A percentile compares a stretch with the other conserved stretches of the same genome.
These are phyloP conservation scores for Aspergillus nomiae DNA, from an alignment of 2,329 filamentous ascomycete species.

Conservation along the genomic window DNA sequence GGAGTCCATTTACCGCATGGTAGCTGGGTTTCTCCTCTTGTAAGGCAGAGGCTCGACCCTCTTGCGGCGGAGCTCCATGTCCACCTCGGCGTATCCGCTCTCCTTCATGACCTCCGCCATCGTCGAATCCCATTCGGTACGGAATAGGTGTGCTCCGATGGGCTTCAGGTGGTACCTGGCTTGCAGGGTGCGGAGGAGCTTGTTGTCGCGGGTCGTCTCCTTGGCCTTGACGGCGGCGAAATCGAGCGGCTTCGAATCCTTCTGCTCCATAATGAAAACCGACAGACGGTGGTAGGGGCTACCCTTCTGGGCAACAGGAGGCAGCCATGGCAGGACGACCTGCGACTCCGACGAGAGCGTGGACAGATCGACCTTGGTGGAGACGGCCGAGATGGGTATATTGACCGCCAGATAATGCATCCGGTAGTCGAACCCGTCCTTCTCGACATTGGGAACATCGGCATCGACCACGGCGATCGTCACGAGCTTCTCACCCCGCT, in stretches of 20 bases:
- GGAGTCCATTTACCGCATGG: conserved; percentile 41
- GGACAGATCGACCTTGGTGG: conserved; percentile 65
- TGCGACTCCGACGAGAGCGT: conserved; percentile 63
- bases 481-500: conserved; percentile 77
- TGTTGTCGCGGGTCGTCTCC: conserved; percentile 61
- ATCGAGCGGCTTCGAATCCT: conserved; percentile 61
- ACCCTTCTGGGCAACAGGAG: conserved; percentile 86
- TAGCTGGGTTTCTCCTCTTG: conserved; percentile 58
- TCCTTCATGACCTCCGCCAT: conserved; percentile 86
- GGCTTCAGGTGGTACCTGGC: conserved; percentile 69
- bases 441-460: conserved; percentile 79
- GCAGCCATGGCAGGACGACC: conserved; percentile 77
- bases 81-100: conserved; percentile 71
- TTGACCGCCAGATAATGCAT: conserved; percentile 86
- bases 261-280: conserved; percentile 81
- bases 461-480: conserved; percentile 85
- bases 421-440: conserved; percentile 74
- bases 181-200: conserved; percentile 74
- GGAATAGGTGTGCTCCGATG: conserved; percentile 85
- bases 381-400: conserved; percentile 63
- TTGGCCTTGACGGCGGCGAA: conserved; percentile 57
- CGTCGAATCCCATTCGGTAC: conserved; percentile 83
- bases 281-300: conserved; percentile 87
- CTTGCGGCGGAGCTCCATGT: conserved; percentile 82
- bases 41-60: conserved; percentile 70